Percentiles rank a stretch among this genome's conserved stretches.
Conservation (phyloP, 1,284 basidiomycete species). For the Pholiota adiposa region DNA sequence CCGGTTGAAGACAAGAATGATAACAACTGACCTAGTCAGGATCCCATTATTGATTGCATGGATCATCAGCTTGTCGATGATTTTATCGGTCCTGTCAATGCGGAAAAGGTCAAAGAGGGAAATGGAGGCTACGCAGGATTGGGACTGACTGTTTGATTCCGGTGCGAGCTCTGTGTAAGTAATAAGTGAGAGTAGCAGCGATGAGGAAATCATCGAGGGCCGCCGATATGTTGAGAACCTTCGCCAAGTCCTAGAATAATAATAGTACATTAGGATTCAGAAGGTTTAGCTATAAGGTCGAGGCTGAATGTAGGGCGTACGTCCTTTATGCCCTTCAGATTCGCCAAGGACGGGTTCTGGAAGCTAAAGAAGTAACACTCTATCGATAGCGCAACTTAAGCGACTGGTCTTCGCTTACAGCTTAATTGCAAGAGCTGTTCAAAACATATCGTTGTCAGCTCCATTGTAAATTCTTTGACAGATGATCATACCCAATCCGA, state of each 20-base stretch:
- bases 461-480: too few relatives aligned
- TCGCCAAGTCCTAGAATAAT: neutral
- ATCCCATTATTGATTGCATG: conserved; percentile 10
- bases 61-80: conserved; percentile 2
- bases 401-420: neutral
- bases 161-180: conserved; percentile 2
- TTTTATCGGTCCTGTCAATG: neutral
- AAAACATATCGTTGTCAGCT: too few relatives aligned
- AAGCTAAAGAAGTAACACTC: neutral
- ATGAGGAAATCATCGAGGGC: conserved; percentile 4
- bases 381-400: too few relatives aligned
- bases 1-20: too few relatives aligned
- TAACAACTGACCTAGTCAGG: neutral
- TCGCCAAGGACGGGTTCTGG: neutral
- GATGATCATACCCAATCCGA: too few relatives aligned
- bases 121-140: neutral
- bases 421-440: neutral
- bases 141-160: conserved; percentile 2
- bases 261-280: neutral
- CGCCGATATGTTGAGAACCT: neutral
- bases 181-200: conserved; percentile 1
- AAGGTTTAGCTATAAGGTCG: too few relatives aligned
- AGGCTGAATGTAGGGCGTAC: too few relatives aligned
- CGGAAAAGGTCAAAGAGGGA: too few relatives aligned
- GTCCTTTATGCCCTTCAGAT: neutral